Evolutionary conservation across 495 filamentous ascomycete genomes (phyloP), one percentile per base, ranked within the genome.

Genomic region (Xylaria venustula): DNA sequence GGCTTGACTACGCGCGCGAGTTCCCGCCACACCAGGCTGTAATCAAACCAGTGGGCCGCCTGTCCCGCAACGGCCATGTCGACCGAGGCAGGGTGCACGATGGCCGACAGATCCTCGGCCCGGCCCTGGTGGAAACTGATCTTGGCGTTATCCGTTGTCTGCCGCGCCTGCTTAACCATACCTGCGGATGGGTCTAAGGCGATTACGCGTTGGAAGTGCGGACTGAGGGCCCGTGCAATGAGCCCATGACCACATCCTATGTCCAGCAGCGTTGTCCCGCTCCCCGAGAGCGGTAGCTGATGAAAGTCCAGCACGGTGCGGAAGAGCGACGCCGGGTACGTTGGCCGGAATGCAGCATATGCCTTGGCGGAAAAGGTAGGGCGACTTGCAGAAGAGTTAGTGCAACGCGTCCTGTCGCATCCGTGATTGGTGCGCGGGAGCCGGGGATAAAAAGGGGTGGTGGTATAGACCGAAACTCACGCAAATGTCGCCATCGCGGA

Each of bases 41-140:
- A 81, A 60, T 86, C 76, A 66, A 89, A 88, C 86, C 85, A 89
- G 66, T 88, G 86, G 63, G 83, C 86, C 15, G 85, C 83, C 62
- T 89, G 83, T 3, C 79, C 86, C 5, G 85, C 77, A 9, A 86
- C 79, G 5, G 81, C 80, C 67, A 84, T 75, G 62, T 88, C 87
- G 8, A 85, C 70, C 4, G 64, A 75, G 7, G 66, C 70, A 46
- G 83, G 79, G 3, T 17, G n/a, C 7, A 67, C 34, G 3, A 87
- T 42, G 61, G 77, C 83, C 3, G 70, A 65, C 7, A 86, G 65
- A 46, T 79, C 70, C 60, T 89, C 85, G 1, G 86, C 83, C 0
- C 69, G 60, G 11, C 75, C 76, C 32, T 74, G 64, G 23, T 61
- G 73, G 60, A 83, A 81, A 3, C 62, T 71, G 53, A 88, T 75